These are phyloP conservation scores for Aethionema arabicum DNA, from an alignment of 345 rosid species.

Conservation along the genomic window DNA sequence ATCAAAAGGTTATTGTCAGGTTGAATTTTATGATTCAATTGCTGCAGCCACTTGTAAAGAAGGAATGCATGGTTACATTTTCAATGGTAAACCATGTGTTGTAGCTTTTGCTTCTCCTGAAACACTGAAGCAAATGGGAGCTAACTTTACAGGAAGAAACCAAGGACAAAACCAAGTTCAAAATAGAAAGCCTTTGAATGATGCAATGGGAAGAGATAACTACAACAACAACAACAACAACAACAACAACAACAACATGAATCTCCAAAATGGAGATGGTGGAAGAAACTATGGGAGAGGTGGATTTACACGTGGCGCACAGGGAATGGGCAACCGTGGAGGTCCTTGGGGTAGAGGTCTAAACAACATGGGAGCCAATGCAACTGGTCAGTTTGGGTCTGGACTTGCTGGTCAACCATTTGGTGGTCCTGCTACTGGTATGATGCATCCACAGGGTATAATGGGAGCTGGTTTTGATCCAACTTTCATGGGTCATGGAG, in stretches of 20 bases:
- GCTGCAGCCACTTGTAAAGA: constrained; percentile 81
- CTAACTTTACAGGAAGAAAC: constrained; percentile 57
- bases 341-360: constrained; percentile 68
- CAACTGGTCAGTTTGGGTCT: constrained; percentile 69
- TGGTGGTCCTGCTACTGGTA: constrained; percentile 60
- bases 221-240: constrained; percentile 10
- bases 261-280: constrained; percentile 52
- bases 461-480: constrained; percentile 86
- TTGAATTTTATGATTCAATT: constrained; percentile 67
- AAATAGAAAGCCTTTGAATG: constrained; percentile 65
- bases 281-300: constrained; percentile 80
- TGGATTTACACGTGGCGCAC: constrained; percentile 73
- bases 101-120: constrained; percentile 87
- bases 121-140: constrained; percentile 81
- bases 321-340: constrained; percentile 57
- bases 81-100: constrained; percentile 80
- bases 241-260: constrained; percentile 40
- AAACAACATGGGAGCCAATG: constrained; percentile 58
- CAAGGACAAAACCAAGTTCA: constrained; percentile 70
- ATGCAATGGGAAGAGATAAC: constrained; percentile 62
- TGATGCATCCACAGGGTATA: constrained; percentile 82
- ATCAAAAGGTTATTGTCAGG: constrained; percentile 90
- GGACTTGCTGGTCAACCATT: constrained; percentile 67
- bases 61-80: constrained; percentile 68
- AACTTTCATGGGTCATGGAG: constrained; percentile 73